Evolutionary conservation across 148 eudicot species (phyloP).

Genomic region (Rhododendron simsii): DNA sequence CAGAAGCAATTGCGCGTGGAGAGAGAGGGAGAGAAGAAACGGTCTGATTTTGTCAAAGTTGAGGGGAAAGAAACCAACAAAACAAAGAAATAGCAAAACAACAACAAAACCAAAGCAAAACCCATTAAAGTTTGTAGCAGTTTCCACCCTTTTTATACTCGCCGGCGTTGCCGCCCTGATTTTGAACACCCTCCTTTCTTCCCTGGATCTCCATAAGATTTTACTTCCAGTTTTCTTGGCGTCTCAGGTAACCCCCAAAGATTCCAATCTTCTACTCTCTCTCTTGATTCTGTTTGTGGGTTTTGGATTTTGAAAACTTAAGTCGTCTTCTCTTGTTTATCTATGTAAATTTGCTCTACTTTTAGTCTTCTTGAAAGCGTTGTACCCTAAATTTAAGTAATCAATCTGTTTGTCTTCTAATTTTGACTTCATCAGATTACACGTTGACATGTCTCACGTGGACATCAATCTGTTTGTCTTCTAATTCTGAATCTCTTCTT

Average conservation of each 20-base stretch:
- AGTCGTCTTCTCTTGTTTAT: neutral
- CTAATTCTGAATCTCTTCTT: no score
- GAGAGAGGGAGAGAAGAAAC: neutral
- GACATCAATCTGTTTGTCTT: no score
- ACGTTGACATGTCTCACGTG: neutral
- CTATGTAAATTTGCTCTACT: neutral
- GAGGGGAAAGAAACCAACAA: neutral
- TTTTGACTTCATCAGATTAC: neutral
- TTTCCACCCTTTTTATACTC: neutral
- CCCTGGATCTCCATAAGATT: neutral
- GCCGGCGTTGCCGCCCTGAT: neutral
- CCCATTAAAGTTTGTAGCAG: neutral
- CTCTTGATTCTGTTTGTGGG: conserved; percentile 7
- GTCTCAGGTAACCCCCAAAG: neutral
- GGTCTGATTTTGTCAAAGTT: neutral
- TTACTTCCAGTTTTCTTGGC: neutral
- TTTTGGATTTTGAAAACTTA: neutral
- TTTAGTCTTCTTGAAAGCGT: neutral
- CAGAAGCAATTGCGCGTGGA: no score
- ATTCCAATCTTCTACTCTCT: neutral
- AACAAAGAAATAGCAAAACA: neutral
- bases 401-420: neutral
- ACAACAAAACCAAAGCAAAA: neutral
- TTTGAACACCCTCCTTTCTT: neutral
- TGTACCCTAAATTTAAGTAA: neutral